Conservation (phyloP, 139 green algal species). For the Haematococcus sp. region DNA sequence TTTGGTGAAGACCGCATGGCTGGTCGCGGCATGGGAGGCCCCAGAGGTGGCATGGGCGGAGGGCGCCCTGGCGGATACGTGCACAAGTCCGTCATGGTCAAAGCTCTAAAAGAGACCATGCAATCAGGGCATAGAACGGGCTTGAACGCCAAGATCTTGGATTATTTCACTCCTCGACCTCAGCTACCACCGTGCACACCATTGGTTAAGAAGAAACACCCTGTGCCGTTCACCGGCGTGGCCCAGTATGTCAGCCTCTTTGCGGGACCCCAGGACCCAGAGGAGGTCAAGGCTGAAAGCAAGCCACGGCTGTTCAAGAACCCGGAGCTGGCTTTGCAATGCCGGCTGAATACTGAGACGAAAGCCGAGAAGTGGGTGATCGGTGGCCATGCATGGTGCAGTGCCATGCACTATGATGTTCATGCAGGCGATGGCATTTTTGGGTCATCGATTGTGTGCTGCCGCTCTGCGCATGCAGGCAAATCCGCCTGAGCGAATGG, state of each 20-base stretch:
- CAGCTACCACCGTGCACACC: constrained; percentile 19
- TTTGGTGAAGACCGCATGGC: too few species aligned
- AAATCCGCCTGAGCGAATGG: constrained; percentile 45
- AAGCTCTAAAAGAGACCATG: constrained; percentile 52
- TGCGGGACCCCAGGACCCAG: constrained; percentile 58
- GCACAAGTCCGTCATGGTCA: constrained; percentile 10
- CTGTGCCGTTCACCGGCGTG: constrained; percentile 60
- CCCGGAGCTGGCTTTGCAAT: constrained; percentile 68
- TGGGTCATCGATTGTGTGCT: background rate
- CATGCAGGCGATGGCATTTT: background rate
- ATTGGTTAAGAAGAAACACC: constrained; percentile 38
- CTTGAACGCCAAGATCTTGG: constrained; percentile 66
- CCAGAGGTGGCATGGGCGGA: too few species aligned
- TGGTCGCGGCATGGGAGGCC: too few species aligned
- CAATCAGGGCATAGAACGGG: constrained; percentile 71
- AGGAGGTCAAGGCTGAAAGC: constrained; percentile 70
- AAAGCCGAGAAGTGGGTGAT: constrained; percentile 66
- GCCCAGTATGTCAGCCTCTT: constrained; percentile 64
- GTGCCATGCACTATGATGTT: background rate
- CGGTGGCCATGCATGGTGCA: background rate
- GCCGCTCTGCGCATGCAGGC: constrained; percentile 31
- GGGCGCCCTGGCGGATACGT: too few species aligned
- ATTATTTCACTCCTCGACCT: constrained; percentile 65
- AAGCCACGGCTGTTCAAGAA: constrained; percentile 59
- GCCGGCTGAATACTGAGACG: constrained; percentile 66